These are phyloP conservation scores for Entomortierella beljakovae DNA, from an alignment of 192 early-diverging fungal genomes.

Conservation along the genomic window DNA sequence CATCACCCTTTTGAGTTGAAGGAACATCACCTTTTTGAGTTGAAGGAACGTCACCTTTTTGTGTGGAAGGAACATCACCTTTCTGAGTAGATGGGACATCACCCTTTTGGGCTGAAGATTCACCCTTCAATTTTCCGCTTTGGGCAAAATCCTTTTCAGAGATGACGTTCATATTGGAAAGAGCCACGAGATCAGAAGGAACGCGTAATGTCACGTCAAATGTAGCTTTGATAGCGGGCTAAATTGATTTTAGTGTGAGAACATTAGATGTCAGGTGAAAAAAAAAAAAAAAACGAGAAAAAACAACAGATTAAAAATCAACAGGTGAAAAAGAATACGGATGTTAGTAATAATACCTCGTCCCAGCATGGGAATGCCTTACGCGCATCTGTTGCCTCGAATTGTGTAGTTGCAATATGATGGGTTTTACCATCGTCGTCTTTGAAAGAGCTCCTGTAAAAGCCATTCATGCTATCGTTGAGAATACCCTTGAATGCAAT, in stretches of 20 bases:
- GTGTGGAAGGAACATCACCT: constrained; percentile 22
- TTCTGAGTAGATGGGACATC: constrained; percentile 29
- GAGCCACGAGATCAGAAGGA: constrained; percentile 76
- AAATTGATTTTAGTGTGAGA: background rate
- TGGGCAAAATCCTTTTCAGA: constrained; percentile 69
- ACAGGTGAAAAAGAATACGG: background rate
- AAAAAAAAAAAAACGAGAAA: background rate
- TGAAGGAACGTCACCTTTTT: constrained; percentile 45
- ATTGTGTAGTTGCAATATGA: constrained; percentile 94
- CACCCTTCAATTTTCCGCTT: constrained; percentile 54
- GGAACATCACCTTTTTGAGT: constrained; percentile 48
- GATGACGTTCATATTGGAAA: constrained; percentile 93
- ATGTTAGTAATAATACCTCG: constrained; percentile 62
- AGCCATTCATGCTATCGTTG: constrained; percentile 93
- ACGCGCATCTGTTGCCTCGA: constrained; percentile 92
- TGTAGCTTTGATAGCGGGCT: constrained; percentile 93
- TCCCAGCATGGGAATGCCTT: constrained; percentile 98
- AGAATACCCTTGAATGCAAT: constrained; percentile 74
- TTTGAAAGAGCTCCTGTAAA: constrained; percentile 85
- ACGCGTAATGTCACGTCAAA: constrained; percentile 93
- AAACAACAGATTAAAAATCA: background rate
- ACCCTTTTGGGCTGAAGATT: constrained; percentile 33
- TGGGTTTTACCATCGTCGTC: constrained; percentile 59
- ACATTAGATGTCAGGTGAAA: background rate
- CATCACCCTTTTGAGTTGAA: constrained; percentile 47